These are phyloP conservation scores for Camelina laxa DNA, from an alignment of 345 rosid genomes.

Conservation along the genomic window DNA sequence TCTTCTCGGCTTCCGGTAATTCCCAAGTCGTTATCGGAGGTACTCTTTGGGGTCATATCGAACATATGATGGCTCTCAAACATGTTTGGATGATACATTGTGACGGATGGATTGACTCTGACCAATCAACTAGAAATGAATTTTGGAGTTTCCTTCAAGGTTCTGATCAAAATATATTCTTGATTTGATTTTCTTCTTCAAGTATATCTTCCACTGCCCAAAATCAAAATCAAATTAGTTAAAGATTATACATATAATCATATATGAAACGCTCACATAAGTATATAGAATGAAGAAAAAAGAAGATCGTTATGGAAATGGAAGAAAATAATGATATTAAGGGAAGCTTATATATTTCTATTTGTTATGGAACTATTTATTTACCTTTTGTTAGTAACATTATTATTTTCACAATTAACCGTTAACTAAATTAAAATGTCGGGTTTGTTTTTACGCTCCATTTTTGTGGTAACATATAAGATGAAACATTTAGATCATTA, in stretches of 20 bases:
- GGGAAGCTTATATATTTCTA: slow-evolving; percentile 17
- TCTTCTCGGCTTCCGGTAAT: slow-evolving; percentile 63
- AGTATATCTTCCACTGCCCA: slow-evolving; percentile 38
- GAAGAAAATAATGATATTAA: slow-evolving; percentile 30
- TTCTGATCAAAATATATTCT: slow-evolving; percentile 18
- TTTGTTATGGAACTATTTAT: slow-evolving; percentile 12
- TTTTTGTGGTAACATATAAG: not conserved
- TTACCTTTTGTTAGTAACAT: slow-evolving; percentile 7
- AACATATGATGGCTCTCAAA: slow-evolving; percentile 75
- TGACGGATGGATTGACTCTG: slow-evolving; percentile 15
- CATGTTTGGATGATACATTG: slow-evolving; percentile 81
- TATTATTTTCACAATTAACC: slow-evolving; percentile 8
- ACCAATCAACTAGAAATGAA: not conserved
- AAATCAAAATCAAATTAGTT: slow-evolving; percentile 38
- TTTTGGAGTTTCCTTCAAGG: slow-evolving; percentile 20
- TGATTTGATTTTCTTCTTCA: slow-evolving; percentile 34
- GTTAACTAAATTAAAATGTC: not conserved
- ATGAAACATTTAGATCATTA: no score
- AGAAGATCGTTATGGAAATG: slow-evolving; percentile 32
- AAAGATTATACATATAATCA: slow-evolving; percentile 21
- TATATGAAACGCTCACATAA: not conserved
- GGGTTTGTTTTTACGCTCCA: not conserved
- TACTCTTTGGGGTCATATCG: slow-evolving; percentile 67
- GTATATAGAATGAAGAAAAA: slow-evolving; percentile 19
- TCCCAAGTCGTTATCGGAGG: slow-evolving; percentile 64